phyloP scores from a whole-genome alignment of 1,284 basidiomycete genomes.

The Sanghuangporus sanghuang region DNA sequence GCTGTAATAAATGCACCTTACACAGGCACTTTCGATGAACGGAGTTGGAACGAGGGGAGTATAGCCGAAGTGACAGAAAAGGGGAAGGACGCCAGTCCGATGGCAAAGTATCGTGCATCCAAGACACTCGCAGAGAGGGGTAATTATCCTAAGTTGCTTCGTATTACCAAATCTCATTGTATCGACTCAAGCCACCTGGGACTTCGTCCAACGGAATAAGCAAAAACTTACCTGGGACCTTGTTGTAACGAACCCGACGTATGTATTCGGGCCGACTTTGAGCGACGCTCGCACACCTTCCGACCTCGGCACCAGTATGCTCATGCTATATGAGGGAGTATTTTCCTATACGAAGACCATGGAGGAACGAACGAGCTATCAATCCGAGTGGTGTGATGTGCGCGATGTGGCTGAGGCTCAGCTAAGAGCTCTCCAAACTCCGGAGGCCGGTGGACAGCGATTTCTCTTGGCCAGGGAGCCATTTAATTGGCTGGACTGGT shows the following conservation, averaged over 20 bases:
- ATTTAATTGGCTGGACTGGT: slow-evolving; percentile 18
- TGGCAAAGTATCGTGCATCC: slow-evolving; percentile 3
- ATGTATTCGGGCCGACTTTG: slow-evolving; percentile 39
- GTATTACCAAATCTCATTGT: not conserved
- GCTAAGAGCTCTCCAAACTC: slow-evolving; percentile 34
- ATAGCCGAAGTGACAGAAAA: not conserved
- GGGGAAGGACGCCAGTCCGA: not conserved
- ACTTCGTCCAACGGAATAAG: slow-evolving; percentile 53
- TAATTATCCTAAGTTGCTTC: not conserved
- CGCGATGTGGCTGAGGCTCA: slow-evolving; percentile 42
- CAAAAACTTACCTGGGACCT: slow-evolving; percentile 45
- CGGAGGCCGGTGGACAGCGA: slow-evolving; percentile 37
- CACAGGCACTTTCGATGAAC: not conserved
- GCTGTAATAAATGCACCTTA: not conserved
- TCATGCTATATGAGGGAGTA: not conserved
- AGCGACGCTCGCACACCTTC: not conserved
- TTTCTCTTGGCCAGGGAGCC: slow-evolving; percentile 33
- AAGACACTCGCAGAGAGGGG: slow-evolving; percentile 6
- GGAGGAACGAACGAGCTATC: slow-evolving; percentile 20
- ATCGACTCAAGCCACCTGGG: slow-evolving; percentile 37
- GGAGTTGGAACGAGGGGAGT: slow-evolving; percentile 5
- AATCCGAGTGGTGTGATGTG: slow-evolving; percentile 37
- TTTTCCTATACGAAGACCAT: not conserved
- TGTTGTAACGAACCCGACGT: slow-evolving; percentile 50
- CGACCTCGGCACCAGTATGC: not conserved